Conservation (phyloP, 257 asterid genomes). For the Scutellaria baicalensis region DNA sequence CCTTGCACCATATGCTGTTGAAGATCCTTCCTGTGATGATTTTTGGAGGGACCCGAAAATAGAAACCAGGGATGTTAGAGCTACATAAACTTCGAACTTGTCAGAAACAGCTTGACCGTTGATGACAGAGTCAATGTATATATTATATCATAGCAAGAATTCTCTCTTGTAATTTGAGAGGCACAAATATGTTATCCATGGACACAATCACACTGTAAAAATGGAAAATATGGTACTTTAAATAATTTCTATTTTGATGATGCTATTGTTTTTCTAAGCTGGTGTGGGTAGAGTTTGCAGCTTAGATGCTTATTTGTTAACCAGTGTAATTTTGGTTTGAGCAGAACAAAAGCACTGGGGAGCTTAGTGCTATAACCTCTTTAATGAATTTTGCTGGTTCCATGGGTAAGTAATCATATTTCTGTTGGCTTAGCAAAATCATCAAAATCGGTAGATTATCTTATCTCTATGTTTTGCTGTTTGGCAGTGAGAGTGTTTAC, state of each 20-base stretch:
- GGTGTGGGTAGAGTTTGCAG: not conserved
- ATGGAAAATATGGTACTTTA: not conserved
- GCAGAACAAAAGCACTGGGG: conserved; percentile 95
- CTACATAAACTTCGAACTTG: not conserved
- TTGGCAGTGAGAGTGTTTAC: conserved; percentile 92
- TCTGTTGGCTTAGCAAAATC: not conserved
- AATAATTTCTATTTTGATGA: too few species aligned
- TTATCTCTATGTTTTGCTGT: not conserved
- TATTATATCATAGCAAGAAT: not conserved
- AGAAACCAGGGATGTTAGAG: not conserved
- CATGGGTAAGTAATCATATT: conserved; percentile 49
- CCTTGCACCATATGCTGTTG: not conserved
- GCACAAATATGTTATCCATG: not conserved
- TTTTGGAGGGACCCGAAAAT: not conserved
- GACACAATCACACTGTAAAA: not conserved
- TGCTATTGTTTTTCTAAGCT: not conserved
- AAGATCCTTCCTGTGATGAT: not conserved
- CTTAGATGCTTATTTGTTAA: conserved; percentile 6
- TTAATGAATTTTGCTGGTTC: conserved; percentile 89
- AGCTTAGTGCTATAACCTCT: conserved; percentile 87
- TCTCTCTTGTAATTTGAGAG: not conserved
- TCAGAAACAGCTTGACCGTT: not conserved
- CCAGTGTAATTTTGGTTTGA: conserved; percentile 16
- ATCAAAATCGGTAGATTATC: not conserved
- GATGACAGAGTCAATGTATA: not conserved